Evolutionary conservation across 2,329 filamentous ascomycete genomes (phyloP).

Genomic region (Pyrenochaeta sp.): DNA sequence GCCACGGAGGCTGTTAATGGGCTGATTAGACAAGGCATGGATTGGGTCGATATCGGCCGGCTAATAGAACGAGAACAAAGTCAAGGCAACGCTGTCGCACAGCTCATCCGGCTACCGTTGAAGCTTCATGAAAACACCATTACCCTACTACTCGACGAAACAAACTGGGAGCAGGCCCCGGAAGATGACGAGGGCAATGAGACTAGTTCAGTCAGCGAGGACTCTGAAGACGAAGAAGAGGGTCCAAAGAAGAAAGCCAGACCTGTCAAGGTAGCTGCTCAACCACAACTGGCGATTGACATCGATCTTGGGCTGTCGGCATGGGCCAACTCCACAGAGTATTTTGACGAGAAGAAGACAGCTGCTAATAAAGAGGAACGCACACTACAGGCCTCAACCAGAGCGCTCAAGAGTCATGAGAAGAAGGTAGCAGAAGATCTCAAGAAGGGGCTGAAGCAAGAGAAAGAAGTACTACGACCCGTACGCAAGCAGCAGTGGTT

Average conservation of each 20-base stretch:
- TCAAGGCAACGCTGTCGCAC: constrained; percentile 82
- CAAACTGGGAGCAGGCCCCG: constrained; percentile 69
- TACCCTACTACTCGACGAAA: constrained; percentile 79
- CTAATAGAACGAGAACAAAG: constrained; percentile 88
- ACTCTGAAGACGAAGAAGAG: constrained; percentile 66
- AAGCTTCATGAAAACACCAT: constrained; percentile 91
- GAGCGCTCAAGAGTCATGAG: constrained; percentile 88
- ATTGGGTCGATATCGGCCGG: constrained; percentile 91
- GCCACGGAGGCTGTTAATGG: constrained; percentile 92
- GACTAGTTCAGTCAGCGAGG: constrained; percentile 71
- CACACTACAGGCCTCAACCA: constrained; percentile 80
- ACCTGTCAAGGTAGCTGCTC: constrained; percentile 44
- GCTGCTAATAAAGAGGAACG: constrained; percentile 89
- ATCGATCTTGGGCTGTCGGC: constrained; percentile 83
- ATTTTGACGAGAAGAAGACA: constrained; percentile 87
- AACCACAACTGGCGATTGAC: constrained; percentile 72
- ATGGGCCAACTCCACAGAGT: constrained; percentile 89
- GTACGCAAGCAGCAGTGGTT: constrained; percentile 92
- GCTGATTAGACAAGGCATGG: constrained; percentile 92
- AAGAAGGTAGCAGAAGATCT: constrained; percentile 87
- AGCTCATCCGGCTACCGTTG: constrained; percentile 84
- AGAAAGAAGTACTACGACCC: constrained; percentile 85
- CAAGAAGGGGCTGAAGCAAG: constrained; percentile 87
- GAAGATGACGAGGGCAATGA: constrained; percentile 66
- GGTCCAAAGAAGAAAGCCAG: constrained; percentile 58